phyloP scores from a whole-genome alignment of 441 rosid genomes.

The Erodium texanum region DNA sequence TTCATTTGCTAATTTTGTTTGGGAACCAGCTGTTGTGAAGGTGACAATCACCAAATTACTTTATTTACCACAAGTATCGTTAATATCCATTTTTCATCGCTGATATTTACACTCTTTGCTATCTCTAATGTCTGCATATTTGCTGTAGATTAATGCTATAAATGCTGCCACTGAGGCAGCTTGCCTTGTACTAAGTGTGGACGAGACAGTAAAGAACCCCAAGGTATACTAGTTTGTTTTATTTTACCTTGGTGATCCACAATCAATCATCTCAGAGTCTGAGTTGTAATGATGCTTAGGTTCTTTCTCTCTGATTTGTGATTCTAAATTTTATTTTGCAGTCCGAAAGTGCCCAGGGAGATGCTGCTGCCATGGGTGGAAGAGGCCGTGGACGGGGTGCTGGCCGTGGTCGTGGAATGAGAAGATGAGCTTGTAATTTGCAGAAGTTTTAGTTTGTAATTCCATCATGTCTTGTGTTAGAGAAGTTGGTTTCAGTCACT shows the following conservation, averaged over 20 bases:
- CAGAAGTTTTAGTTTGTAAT: not conserved
- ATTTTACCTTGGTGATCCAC: not conserved
- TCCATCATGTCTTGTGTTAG: not conserved
- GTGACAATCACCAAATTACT: slow-evolving; percentile 20
- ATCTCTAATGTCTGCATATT: not conserved
- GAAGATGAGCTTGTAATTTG: slow-evolving; percentile 41
- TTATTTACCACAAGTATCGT: too few species aligned
- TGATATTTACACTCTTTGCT: not conserved
- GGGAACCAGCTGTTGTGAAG: slow-evolving; percentile 99
- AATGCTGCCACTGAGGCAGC: slow-evolving; percentile 99
- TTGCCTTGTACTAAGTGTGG: slow-evolving; percentile 88
- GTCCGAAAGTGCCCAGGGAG: slow-evolving; percentile 99
- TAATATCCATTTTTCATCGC: not conserved
- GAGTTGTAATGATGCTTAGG: not conserved
- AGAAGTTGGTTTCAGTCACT: not conserved
- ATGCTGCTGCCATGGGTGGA: slow-evolving; percentile 93
- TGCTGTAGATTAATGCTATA: slow-evolving; percentile 78
- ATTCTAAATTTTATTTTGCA: too few species aligned
- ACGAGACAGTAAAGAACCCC: slow-evolving; percentile 95
- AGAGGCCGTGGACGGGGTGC: slow-evolving; percentile 77
- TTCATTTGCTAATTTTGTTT: slow-evolving; percentile 88
- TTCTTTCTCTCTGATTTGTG: not conserved
- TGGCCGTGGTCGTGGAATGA: slow-evolving; percentile 95
- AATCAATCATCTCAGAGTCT: not conserved
- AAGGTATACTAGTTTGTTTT: slow-evolving; percentile 42